Percentiles rank a stretch among this genome's conserved stretches.
These are phyloP conservation scores for Viola pubescens DNA, from an alignment of 441 rosid genomes.

Conservation along the genomic window DNA sequence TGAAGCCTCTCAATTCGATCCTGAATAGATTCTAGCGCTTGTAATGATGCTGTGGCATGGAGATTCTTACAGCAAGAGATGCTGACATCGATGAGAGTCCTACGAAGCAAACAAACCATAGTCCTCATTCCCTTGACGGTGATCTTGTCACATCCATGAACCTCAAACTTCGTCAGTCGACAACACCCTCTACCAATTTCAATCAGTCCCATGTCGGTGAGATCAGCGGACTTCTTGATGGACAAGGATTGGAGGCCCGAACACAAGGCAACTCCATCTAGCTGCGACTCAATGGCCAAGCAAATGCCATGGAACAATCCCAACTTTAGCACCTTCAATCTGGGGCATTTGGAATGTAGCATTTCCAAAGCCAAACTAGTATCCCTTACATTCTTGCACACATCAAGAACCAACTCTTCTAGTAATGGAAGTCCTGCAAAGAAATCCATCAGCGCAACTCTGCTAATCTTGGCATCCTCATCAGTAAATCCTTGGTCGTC, in stretches of 20 bases:
- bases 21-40: conserved; percentile 55
- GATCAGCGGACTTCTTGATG: conserved; percentile 51
- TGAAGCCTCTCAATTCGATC: conserved; percentile 55
- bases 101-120: conserved; percentile 38
- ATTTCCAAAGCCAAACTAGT: conserved; percentile 49
- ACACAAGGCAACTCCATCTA: conserved; percentile 74
- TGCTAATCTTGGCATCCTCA: conserved; percentile 52
- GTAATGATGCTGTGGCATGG: conserved; percentile 44
- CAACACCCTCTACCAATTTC: conserved; percentile 79
- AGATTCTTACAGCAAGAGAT: conserved; percentile 68
- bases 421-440: conserved; percentile 44
- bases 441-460: conserved; percentile 37
- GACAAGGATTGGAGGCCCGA: conserved; percentile 50
- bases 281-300: conserved; percentile 46
- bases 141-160: conserved; percentile 72
- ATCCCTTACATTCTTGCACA: conserved; percentile 56
- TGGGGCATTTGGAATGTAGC: conserved; percentile 46
- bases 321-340: conserved; percentile 42
- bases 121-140: conserved; percentile 65
- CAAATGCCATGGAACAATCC: conserved; percentile 70
- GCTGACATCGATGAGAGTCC: conserved; percentile 54
- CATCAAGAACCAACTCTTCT: conserved; percentile 62
- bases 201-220: conserved; percentile 73
- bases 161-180: conserved; percentile 50
- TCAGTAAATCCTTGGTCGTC: conserved; percentile 34